Conservation (phyloP, 495 filamentous ascomycete species). For the Aspergillus nidulans region DNA sequence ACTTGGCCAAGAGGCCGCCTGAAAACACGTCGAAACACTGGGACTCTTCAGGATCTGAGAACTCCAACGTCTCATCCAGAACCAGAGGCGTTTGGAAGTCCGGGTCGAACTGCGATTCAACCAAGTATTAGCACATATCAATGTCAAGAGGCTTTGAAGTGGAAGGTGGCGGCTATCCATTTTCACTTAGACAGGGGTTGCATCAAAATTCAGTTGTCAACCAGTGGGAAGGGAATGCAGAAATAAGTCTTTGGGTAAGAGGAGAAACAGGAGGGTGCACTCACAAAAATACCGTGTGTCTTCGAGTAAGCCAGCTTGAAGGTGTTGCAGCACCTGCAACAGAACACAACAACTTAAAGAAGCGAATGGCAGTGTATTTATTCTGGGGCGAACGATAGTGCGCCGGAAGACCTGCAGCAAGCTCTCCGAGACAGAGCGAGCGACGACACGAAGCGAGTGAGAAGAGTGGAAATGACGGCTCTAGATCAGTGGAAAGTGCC, state of each 20-base stretch:
- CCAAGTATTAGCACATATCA: constrained; percentile 22
- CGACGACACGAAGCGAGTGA: constrained; percentile 37
- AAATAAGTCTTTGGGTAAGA: constrained; percentile 21
- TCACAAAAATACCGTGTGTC: constrained; percentile 49
- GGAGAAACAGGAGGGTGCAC: constrained; percentile 25
- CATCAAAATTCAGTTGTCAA: constrained; percentile 17
- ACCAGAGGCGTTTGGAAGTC: constrained; percentile 51
- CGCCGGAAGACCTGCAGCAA: constrained; percentile 31
- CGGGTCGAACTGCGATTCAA: constrained; percentile 34
- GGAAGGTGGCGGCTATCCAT: neutral
- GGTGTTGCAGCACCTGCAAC: constrained; percentile 49
- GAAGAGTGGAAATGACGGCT: constrained; percentile 21
- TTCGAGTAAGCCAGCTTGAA: constrained; percentile 54
- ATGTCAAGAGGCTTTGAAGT: constrained; percentile 3
- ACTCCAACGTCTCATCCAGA: constrained; percentile 49
- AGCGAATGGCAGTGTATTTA: constrained; percentile 51
- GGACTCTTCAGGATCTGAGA: constrained; percentile 48
- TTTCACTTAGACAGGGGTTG: constrained; percentile 6
- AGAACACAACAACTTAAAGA: constrained; percentile 37
- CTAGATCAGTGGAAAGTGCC: constrained; percentile 37
- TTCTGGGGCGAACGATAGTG: constrained; percentile 34
- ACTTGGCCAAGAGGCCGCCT: constrained; percentile 51
- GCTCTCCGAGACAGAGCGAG: constrained; percentile 45
- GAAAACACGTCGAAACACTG: constrained; percentile 42
- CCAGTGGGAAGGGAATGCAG: constrained; percentile 1